phyloP scores from a whole-genome alignment of 805 yeast genomes.

The Suhomyces sp. region DNA sequence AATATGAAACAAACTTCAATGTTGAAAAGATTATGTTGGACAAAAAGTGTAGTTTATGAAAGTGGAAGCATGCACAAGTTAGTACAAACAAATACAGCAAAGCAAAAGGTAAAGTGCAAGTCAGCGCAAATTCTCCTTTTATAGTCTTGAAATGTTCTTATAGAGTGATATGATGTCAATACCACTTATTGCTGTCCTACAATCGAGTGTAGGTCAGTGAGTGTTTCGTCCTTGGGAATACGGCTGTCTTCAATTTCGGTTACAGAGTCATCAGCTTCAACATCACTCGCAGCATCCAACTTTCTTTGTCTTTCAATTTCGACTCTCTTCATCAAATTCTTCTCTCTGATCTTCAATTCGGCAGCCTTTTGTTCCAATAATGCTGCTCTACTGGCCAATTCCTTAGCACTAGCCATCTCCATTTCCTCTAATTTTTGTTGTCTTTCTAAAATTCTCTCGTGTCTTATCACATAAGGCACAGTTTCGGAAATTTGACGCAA shows the following conservation, averaged over 20 bases:
- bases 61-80: too few species aligned
- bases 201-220: too few species aligned
- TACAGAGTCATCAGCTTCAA: background rate
- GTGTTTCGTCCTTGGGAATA: too few species aligned
- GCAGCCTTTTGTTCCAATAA: conserved; percentile 74
- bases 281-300: background rate
- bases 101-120: too few species aligned
- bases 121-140: too few species aligned
- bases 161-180: too few species aligned
- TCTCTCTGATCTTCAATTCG: conserved; percentile 67
- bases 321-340: conserved; percentile 44
- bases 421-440: conserved; percentile 77
- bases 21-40: too few species aligned
- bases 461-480: conserved; percentile 79
- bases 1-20: too few species aligned
- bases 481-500: conserved; percentile 78
- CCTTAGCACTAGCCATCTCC: conserved; percentile 75
- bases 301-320: conserved; percentile 23
- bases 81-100: too few species aligned
- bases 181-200: too few species aligned
- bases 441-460: conserved; percentile 70
- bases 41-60: too few species aligned
- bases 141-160: too few species aligned
- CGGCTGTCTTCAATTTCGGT: conserved; percentile 1
- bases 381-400: conserved; percentile 70